Evolutionary conservation across 106 monocot species (phyloP), one percentile per base, ranked within the genome.

Genomic region (Dendrobium chrysotoxum): DNA sequence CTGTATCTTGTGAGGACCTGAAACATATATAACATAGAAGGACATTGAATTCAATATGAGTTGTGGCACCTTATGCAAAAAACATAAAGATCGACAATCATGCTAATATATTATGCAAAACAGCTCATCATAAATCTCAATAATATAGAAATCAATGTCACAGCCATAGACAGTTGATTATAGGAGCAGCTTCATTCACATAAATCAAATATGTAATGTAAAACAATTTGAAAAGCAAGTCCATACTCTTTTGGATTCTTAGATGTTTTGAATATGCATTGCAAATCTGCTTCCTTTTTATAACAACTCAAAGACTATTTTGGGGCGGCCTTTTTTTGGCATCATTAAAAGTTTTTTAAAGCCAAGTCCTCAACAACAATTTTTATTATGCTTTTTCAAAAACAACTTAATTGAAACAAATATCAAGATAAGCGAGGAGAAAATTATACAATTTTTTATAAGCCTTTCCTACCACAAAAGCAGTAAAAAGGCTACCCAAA

Each of bases 1-100:
- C 70, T 90, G 90, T 61, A 90, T 90, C 76, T 90, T 90, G 72
- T 90, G 90, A 41, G 90, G 85, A 28, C 90, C 87, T 90, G 83
- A 41, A 65, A 38, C 55, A 85, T 46, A 31, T 76, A 76, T 41
- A 21, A 74, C 41, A 74, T 41, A 42, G n/a, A 42, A 72, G 3
- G 4, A 21, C 74, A 74, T n/a, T 5, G 41, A 42, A 41, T 2
- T 40, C 23, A 42, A 21, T 42, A 0, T 20, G 42, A 2, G 8
- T 21, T 0, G 72, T 40, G 31, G 72, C 35, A 72, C 13, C 72
- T 67, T 67, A 38, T 39, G 40, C 40, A 72, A 13, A 5, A 55
- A 7, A 7, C 39, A 9, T 7, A 40, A 74, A 42, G 68, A 70
- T 35, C 70, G 13, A 70, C 70, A 70, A 70, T 70, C 25, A 35